Conservation (phyloP, 192 early-diverging fungal species). For the Gryganskiella cystojenkinii region DNA sequence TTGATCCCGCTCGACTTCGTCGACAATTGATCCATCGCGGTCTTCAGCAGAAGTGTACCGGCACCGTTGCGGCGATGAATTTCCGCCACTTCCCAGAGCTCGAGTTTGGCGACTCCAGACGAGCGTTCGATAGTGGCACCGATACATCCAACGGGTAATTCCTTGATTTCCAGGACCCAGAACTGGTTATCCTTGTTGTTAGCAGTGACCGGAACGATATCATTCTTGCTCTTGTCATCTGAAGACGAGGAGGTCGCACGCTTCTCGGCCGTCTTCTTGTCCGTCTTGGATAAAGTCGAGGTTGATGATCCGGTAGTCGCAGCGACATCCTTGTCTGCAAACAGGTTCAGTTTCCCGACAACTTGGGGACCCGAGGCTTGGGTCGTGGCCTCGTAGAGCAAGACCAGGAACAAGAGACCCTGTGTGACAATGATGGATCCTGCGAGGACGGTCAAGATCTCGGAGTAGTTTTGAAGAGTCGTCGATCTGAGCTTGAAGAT, state of each 20-base stretch:
- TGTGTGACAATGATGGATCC: constrained; percentile 29
- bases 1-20: constrained; percentile 12
- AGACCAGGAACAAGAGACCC: constrained; percentile 16
- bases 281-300: not conserved
- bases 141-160: constrained; percentile 18
- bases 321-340: constrained; percentile 25
- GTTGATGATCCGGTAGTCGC: not conserved
- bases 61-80: constrained; percentile 9
- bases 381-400: constrained; percentile 35
- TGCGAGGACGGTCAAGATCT: constrained; percentile 9
- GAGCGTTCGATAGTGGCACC: constrained; percentile 19
- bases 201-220: not conserved
- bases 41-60: constrained; percentile 35
- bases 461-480: not conserved
- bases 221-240: not conserved
- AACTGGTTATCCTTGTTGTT: constrained; percentile 28
- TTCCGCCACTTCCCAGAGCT: constrained; percentile 15
- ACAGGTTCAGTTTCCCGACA: constrained; percentile 19
- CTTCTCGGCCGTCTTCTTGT: not conserved
- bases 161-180: constrained; percentile 27
- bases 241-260: not conserved
- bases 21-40: constrained; percentile 26
- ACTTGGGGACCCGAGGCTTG: constrained; percentile 13
- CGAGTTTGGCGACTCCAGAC: constrained; percentile 5
- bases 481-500: constrained; percentile 29